Base-by-base conservation (phyloP, 2,329 filamentous ascomycete genomes). In the Chaetomiaceae sp. region DNA sequence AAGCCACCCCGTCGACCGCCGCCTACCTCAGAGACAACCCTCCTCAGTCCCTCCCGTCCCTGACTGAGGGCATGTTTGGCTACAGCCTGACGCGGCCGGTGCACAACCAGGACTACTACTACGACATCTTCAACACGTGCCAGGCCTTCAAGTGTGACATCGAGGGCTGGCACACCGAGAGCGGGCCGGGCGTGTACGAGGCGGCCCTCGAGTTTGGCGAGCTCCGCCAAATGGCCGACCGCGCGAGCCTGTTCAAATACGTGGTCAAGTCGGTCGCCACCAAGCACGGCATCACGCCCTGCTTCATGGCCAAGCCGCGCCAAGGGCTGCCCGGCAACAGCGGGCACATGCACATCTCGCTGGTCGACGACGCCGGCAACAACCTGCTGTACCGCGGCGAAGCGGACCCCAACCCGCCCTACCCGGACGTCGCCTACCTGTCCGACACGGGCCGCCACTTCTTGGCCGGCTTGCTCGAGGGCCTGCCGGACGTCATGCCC, bases 241-340 rank as follows among this genome's bases (percentile, higher is more conserved):
- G 86, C 56, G 89, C 90, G 20, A 83, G 83, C 24, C 71, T 98
- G 29, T 98, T 97, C 81, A 98, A 98, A 75, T 87, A 95, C 58
- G 82, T 86, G 17, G 89, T 95, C 55, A 96, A 95, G 69, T 89
- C 88, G 9, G 79, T 95, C 32, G 88, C 87, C 36, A 85, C 81
- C 47, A 85, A 88, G 61, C 87, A 89, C 63, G 88, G 88, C 56
- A 95, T 98, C 62, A 95, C 88, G 0, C 93, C 93, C 0, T 95
- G 88, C 67, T 98, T 98, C 73, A 98, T 98, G 93, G 93, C 93
- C 14, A 98, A 98, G 68, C 93, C 93, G 3, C 83, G 86, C 55
- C 79, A 94, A 59, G 89, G 90, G 0, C 73, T 97, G 0, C 93
- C 93, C 0, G 93, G 93, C 38, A 97, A 97, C 71, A 93, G 86